Evolutionary conservation across 768 basidiomycete species (phyloP).

Genomic region (Suillus alpinus): DNA sequence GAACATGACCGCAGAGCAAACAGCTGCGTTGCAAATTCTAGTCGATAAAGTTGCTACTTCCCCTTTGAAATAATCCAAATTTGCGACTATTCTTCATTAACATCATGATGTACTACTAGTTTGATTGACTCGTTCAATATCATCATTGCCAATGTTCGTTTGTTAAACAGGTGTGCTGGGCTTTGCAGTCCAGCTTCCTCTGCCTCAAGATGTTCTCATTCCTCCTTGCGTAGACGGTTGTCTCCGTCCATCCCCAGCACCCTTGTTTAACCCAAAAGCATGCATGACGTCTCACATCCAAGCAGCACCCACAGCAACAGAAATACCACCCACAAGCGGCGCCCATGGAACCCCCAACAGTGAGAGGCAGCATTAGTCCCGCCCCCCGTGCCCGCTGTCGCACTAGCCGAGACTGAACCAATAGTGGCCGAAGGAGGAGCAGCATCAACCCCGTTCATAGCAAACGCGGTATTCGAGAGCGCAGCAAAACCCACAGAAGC

Average conservation of each 20-base stretch:
- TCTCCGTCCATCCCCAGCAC: neutral
- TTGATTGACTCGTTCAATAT: too few relatives aligned
- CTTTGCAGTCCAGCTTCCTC: too few relatives aligned
- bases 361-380: slow-evolving; percentile 6
- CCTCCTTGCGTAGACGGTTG: too few relatives aligned
- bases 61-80: too few relatives aligned
- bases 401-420: slow-evolving; percentile 47
- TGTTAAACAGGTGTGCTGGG: too few relatives aligned
- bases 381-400: slow-evolving; percentile 37
- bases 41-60: too few relatives aligned
- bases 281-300: slow-evolving; percentile 15
- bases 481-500: slow-evolving; percentile 82
- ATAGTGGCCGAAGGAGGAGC: slow-evolving; percentile 55
- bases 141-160: too few relatives aligned
- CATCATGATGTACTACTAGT: too few relatives aligned
- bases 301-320: slow-evolving; percentile 5
- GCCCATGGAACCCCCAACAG: neutral
- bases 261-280: slow-evolving; percentile 3
- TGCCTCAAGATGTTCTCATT: too few relatives aligned
- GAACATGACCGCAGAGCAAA: too few relatives aligned
- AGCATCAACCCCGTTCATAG: slow-evolving; percentile 42
- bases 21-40: too few relatives aligned
- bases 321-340: slow-evolving; percentile 9
- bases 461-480: slow-evolving; percentile 53
- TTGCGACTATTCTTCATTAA: too few relatives aligned